Evolutionary conservation across 2,329 filamentous ascomycete species (phyloP).

Genomic region (Stagonosporopsis chrysanthemi): DNA sequence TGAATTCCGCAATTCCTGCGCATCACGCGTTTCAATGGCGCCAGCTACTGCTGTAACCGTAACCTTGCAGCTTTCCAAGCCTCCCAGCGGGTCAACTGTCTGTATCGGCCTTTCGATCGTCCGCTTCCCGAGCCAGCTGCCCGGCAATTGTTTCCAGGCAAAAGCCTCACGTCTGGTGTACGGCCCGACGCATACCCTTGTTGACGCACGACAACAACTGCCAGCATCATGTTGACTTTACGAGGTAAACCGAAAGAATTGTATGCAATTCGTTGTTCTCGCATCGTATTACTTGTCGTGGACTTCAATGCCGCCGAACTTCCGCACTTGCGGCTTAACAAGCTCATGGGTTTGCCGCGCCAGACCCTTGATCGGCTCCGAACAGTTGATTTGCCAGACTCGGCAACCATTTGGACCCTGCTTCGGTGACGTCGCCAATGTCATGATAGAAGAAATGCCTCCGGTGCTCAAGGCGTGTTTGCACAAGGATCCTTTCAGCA

Average conservation of each 20-base stretch:
- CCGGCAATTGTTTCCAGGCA: conserved; percentile 10
- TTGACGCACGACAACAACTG: neutral
- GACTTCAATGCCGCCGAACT: conserved; percentile 9
- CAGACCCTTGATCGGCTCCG: conserved; percentile 20
- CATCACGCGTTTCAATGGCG: conserved; percentile 16
- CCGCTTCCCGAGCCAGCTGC: conserved; percentile 22
- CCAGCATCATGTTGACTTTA: neutral
- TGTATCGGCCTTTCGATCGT: conserved; percentile 22
- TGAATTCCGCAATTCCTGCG: conserved; percentile 5
- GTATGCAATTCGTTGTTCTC: neutral
- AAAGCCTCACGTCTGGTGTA: conserved; percentile 12
- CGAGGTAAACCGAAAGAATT: neutral
- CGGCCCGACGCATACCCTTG: conserved; percentile 4
- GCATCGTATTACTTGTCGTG: neutral
- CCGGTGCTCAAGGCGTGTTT: neutral
- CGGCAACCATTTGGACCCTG: conserved; percentile 1
- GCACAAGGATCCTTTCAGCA: conserved; percentile 1
- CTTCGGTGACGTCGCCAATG: conserved; percentile 12
- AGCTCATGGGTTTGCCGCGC: conserved; percentile 12
- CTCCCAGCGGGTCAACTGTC: conserved; percentile 9
- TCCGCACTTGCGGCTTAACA: conserved; percentile 17
- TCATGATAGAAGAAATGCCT: conserved; percentile 7
- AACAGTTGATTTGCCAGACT: conserved; percentile 12
- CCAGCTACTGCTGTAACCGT: conserved; percentile 20
- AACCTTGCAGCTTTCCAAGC: conserved; percentile 11